Evolutionary conservation across 768 basidiomycete species (phyloP).

Genomic region (Infundibulicybe gibba): DNA sequence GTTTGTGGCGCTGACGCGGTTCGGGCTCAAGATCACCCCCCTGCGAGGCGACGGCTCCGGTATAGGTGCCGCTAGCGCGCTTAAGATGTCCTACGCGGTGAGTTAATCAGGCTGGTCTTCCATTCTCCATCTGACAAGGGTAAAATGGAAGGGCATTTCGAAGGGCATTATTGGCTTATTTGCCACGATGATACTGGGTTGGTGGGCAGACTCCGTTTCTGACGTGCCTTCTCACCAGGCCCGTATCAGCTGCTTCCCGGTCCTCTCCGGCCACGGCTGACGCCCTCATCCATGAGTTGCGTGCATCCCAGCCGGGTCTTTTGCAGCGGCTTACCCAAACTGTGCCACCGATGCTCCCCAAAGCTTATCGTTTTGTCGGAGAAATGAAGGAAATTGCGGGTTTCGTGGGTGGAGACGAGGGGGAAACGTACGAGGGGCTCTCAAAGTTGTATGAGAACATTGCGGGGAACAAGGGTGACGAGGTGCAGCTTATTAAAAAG

Average conservation of each 20-base stretch:
- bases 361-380: constrained; percentile 58
- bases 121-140: not conserved
- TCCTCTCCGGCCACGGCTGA: constrained; percentile 61
- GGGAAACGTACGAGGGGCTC: constrained; percentile 44
- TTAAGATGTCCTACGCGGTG: constrained; percentile 66
- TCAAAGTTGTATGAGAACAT: constrained; percentile 42
- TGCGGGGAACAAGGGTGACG: no score
- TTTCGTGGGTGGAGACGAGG: constrained; percentile 46
- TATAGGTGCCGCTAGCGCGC: constrained; percentile 55
- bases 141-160: constrained; percentile 40
- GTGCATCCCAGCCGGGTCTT: constrained; percentile 39
- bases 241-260: constrained; percentile 42
- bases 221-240: not conserved
- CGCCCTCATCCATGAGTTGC: constrained; percentile 48
- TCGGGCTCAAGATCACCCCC: constrained; percentile 42
- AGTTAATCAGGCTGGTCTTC: constrained; percentile 11
- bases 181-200: constrained; percentile 55
- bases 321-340: constrained; percentile 33
- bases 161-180: constrained; percentile 52
- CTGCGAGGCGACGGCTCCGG: constrained; percentile 42
- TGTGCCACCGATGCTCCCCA: constrained; percentile 52
- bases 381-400: constrained; percentile 63
- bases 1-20: constrained; percentile 30
- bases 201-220: constrained; percentile 7
- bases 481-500: no score